Percentiles rank a stretch among this genome's conserved stretches.
Evolutionary conservation across 148 eudicot species (phyloP).

Genomic region (Rhododendron molle): DNA sequence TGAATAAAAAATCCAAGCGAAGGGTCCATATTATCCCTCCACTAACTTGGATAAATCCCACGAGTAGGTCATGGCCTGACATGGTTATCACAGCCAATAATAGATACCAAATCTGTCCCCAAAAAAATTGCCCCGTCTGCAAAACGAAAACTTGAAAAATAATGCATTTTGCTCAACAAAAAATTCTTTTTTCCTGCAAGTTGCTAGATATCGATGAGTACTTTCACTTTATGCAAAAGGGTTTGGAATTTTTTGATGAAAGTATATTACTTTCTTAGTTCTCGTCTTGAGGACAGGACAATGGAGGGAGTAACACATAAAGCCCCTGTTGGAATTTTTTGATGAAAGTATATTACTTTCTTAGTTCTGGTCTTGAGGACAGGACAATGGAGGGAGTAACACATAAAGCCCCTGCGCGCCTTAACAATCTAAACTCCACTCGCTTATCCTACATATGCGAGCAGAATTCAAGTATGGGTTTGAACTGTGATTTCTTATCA

Average conservation of each 20-base stretch:
- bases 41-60: neutral
- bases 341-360: neutral
- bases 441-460: neutral
- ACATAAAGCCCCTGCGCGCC: neutral
- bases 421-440: neutral
- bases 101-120: too few species aligned
- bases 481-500: neutral
- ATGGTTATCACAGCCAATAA: too few species aligned
- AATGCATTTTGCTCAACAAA: neutral
- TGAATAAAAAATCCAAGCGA: too few species aligned
- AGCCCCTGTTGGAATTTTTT: neutral
- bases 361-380: too few species aligned
- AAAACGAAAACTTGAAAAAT: too few species aligned
- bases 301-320: neutral
- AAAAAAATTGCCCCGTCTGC: too few species aligned
- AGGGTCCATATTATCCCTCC: neutral
- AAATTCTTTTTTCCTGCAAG: neutral
- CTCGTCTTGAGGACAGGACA: too few species aligned
- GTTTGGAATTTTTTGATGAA: neutral
- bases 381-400: neutral
- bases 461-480: neutral
- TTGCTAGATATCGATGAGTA: neutral
- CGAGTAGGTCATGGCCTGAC: neutral
- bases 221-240: neutral
- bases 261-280: neutral